Evolutionary conservation across 2,329 filamentous ascomycete genomes (phyloP), one percentile per base, ranked within the genome.

Genomic region (Trichophyton schoenleinii): DNA sequence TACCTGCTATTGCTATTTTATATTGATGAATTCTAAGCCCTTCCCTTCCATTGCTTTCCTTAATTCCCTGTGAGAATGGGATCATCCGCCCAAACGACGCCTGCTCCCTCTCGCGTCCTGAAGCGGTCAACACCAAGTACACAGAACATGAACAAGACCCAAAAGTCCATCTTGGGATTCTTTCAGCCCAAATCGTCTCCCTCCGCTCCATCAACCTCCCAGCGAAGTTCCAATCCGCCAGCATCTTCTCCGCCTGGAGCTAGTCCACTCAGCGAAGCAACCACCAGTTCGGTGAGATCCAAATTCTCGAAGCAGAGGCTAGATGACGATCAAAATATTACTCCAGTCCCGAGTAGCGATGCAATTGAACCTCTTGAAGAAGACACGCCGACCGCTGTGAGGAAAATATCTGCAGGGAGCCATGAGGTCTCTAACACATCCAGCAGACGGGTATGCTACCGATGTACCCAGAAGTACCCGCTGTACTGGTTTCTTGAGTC

Each of bases 291-390:
- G 8, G 52, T 55, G 52, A 55, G 52, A 36, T 36, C 38, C 36
- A 58, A 58, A 25, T 13, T 60, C 22, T 60, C 36, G 28, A 22
- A 48, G 13, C 25, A 60, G 48, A 20, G 25, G 11, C 8, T 53
- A 20, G 46, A 63, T 61, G 7, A 65, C 64, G 72, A 66, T 68
- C 78, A 68, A 28, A 79, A 79, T 62, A 76, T 86, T 62, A 91
- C 89, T 0, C 89, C 90, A 3, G 82, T 87, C 4, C 87, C 90
- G 3, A 95, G 89, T 73, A 95, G 90, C 73, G 89, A 95, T 73
- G 82, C 81, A 41, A 72, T 83, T 28, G 84, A 87, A 60, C 84
- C 86, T 0, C 84, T 88, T 64, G 84, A 87, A 67, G 86, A 87
- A 64, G 78, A 83, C 15, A 67, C 65, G 58, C 61, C 53, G 63